A percentile compares a stretch with the other conserved stretches of the same genome.
phyloP scores from a whole-genome alignment of 179 eudicot species.

The Amaranthus tricolor region DNA sequence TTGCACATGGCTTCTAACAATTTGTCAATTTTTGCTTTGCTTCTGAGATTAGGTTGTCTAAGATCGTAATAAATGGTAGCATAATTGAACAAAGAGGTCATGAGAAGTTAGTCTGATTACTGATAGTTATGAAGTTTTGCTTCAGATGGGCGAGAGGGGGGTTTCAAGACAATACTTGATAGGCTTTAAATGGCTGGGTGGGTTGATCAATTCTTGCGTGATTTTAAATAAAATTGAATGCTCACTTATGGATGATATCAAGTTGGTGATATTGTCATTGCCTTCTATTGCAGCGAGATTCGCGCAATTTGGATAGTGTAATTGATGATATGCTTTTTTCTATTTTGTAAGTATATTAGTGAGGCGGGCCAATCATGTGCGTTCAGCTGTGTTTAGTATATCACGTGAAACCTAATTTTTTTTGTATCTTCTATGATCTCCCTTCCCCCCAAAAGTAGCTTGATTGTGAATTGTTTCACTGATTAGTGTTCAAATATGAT shows the following conservation, averaged over 20 bases:
- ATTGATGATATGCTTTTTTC: background rate
- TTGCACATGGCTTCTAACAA: background rate
- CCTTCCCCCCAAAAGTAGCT: background rate
- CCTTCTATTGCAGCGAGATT: background rate
- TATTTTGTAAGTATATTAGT: background rate
- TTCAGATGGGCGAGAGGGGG: background rate
- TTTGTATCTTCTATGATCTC: background rate
- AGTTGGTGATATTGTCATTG: background rate
- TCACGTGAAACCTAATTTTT: background rate
- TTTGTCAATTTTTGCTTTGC: no score
- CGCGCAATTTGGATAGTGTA: background rate
- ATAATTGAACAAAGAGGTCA: background rate
- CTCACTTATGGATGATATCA: background rate
- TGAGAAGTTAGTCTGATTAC: background rate
- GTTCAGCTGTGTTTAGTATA: background rate
- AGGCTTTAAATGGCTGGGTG: background rate
- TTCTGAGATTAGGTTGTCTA: background rate
- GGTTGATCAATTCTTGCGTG: background rate
- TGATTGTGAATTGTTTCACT: background rate
- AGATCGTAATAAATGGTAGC: background rate
- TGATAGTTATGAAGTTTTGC: background rate
- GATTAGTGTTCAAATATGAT: constrained; percentile 15
- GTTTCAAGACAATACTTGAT: background rate
- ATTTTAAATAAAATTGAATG: background rate
- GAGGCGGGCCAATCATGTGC: background rate